These are phyloP conservation scores for Biscutella laevigata DNA, from an alignment of 441 rosid species.

Conservation along the genomic window DNA sequence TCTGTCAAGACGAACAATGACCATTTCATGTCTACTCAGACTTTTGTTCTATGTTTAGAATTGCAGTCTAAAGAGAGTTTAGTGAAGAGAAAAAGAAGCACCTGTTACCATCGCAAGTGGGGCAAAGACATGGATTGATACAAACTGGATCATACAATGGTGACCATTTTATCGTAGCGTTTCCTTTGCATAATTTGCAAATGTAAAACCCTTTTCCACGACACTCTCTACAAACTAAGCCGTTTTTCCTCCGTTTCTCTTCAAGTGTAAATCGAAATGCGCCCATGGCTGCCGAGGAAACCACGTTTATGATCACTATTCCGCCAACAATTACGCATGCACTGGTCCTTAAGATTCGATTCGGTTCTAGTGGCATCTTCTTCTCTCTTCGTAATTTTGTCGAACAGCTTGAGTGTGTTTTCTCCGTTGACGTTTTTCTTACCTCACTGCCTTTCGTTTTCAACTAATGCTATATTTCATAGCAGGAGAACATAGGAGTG, in stretches of 20 bases:
- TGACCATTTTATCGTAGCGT: constrained; percentile 65
- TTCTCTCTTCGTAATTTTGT: constrained; percentile 37
- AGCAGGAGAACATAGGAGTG: neutral
- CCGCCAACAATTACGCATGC: constrained; percentile 49
- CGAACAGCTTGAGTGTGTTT: constrained; percentile 34
- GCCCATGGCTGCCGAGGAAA: constrained; percentile 38
- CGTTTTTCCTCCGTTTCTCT: constrained; percentile 40
- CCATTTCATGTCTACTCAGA: neutral
- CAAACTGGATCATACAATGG: constrained; percentile 73
- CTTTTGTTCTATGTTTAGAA: neutral
- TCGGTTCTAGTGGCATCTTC: constrained; percentile 51
- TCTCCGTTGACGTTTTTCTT: neutral
- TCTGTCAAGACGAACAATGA: neutral
- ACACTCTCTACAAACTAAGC: constrained; percentile 46
- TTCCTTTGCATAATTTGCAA: constrained; percentile 76
- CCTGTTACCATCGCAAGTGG: constrained; percentile 87
- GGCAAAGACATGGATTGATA: constrained; percentile 77
- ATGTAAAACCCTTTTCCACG: constrained; percentile 77
- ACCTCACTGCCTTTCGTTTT: neutral
- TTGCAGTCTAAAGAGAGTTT: neutral
- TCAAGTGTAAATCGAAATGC: constrained; percentile 39
- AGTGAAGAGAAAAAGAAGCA: constrained; percentile 12
- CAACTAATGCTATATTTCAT: neutral
- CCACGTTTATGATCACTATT: constrained; percentile 38
- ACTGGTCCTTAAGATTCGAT: constrained; percentile 30